Conservation (phyloP, 1,139 yeast species). For the Sugiyamaella sp. region DNA sequence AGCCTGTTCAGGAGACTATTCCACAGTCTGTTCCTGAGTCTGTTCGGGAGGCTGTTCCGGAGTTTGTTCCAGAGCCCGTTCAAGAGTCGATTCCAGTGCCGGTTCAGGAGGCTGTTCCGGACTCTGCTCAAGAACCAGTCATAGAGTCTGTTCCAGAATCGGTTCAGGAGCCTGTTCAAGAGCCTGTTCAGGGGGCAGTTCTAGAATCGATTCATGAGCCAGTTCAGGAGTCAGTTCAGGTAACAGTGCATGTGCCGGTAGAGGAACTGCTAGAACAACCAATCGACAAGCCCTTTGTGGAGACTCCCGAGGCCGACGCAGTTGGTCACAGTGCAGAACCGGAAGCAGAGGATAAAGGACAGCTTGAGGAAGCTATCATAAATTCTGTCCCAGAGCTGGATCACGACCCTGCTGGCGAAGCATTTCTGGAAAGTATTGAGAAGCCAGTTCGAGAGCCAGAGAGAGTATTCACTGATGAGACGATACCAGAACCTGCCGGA, state of each 20-base stretch:
- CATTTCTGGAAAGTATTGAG: too few species aligned
- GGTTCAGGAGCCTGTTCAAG: conserved; percentile 1
- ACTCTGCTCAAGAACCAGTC: conserved; percentile 1
- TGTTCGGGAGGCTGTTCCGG: not conserved
- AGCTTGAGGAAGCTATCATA: too few species aligned
- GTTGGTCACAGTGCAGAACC: too few species aligned
- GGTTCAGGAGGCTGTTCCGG: not conserved
- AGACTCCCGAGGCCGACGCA: not conserved
- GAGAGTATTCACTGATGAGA: too few species aligned
- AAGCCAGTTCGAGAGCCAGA: not conserved
- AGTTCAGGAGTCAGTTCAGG: conserved; percentile 2
- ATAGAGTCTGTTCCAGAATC: not conserved
- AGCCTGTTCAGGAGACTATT: not conserved
- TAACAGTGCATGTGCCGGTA: not conserved
- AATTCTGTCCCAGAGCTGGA: too few species aligned
- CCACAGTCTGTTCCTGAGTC: not conserved
- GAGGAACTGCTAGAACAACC: not conserved
- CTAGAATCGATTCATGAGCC: conserved; percentile 4
- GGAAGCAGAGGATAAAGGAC: too few species aligned
- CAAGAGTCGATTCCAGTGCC: conserved; percentile 3
- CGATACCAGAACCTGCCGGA: too few species aligned
- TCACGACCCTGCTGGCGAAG: too few species aligned
- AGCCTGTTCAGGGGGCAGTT: conserved; percentile 1
- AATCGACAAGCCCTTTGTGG: not conserved
- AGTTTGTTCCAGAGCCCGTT: not conserved